Evolutionary conservation across 2,329 filamentous ascomycete genomes (phyloP).

Genomic region (Neofusicoccum cordaticola): DNA sequence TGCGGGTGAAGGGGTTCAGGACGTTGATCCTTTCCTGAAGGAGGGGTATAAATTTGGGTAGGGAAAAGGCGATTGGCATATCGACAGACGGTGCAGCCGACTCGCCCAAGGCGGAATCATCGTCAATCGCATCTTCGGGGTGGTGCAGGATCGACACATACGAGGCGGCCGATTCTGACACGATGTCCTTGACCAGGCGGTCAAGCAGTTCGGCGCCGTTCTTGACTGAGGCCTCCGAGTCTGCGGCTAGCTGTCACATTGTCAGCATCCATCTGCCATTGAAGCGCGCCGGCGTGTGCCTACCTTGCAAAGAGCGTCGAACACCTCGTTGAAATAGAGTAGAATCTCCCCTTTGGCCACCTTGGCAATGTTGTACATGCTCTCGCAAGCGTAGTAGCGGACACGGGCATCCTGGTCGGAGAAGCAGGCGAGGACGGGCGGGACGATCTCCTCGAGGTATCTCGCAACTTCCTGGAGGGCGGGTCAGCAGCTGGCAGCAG

Average conservation of each 20-base stretch:
- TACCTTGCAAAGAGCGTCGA: slow-evolving; percentile 95
- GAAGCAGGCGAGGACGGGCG: slow-evolving; percentile 94
- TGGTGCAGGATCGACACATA: slow-evolving; percentile 86
- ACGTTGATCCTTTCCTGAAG: slow-evolving; percentile 93
- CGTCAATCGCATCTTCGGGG: slow-evolving; percentile 52
- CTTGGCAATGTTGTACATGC: slow-evolving; percentile 99
- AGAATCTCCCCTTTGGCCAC: slow-evolving; percentile 97
- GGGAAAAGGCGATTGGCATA: slow-evolving; percentile 83
- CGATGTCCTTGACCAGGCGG: slow-evolving; percentile 91
- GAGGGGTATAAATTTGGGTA: slow-evolving; percentile 85
- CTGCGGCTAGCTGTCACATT: slow-evolving; percentile 72
- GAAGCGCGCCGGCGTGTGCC: neutral
- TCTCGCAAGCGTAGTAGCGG: slow-evolving; percentile 97
- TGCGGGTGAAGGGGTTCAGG: slow-evolving; percentile 89
- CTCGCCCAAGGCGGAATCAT: slow-evolving; percentile 31
- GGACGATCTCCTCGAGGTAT: slow-evolving; percentile 90
- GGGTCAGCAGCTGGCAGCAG: slow-evolving; percentile 22
- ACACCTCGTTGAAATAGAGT: slow-evolving; percentile 97
- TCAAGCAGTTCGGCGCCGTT: slow-evolving; percentile 95
- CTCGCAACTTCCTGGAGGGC: slow-evolving; percentile 74
- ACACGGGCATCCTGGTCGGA: slow-evolving; percentile 96
- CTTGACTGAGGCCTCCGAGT: slow-evolving; percentile 95
- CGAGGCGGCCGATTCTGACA: slow-evolving; percentile 88
- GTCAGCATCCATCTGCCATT: slow-evolving; percentile 22
- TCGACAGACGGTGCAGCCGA: slow-evolving; percentile 27